Percentiles rank a stretch among this genome's conserved stretches.
phyloP scores from a whole-genome alignment of 2,329 filamentous ascomycete species.

The Aspergillus flavus region DNA sequence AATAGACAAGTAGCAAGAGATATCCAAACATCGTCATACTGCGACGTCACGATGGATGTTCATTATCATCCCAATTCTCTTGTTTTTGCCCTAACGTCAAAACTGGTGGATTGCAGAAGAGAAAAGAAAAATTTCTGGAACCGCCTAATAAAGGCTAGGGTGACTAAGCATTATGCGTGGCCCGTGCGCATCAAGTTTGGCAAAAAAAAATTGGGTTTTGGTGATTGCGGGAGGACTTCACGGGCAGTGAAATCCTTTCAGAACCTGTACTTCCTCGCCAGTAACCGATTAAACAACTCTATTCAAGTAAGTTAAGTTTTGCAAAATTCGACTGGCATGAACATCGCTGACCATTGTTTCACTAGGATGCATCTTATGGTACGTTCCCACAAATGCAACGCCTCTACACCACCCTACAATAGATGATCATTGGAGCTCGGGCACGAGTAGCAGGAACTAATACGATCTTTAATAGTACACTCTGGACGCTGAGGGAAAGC shows the following conservation, averaged over 20 bases:
- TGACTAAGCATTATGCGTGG: conserved; percentile 24
- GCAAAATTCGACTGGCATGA: conserved; percentile 5
- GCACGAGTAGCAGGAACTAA: conserved; percentile 9
- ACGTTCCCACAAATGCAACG: conserved; percentile 21
- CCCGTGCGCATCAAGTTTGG: conserved; percentile 15
- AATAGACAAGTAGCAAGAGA: conserved; percentile 13
- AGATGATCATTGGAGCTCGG: neutral
- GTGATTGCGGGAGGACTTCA: neutral
- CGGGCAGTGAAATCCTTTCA: neutral
- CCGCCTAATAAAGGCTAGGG: conserved; percentile 5
- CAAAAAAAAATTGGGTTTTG: conserved; percentile 14
- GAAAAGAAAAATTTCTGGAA: conserved; percentile 17
- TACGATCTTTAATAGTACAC: conserved; percentile 66
- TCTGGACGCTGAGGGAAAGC: conserved; percentile 77
- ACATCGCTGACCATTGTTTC: conserved; percentile 10
- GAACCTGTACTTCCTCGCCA: neutral
- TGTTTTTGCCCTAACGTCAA: conserved; percentile 1
- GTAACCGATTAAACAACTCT: conserved; percentile 2
- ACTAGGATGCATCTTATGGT: conserved; percentile 47
- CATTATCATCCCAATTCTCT: conserved; percentile 19
- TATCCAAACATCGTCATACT: conserved; percentile 20
- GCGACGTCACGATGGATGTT: conserved; percentile 11
- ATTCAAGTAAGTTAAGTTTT: conserved; percentile 30
- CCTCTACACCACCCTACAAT: conserved; percentile 6
- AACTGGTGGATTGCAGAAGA: conserved; percentile 14